Evolutionary conservation across 441 rosid genomes (phyloP).

Genomic region (Breynia disticha): DNA sequence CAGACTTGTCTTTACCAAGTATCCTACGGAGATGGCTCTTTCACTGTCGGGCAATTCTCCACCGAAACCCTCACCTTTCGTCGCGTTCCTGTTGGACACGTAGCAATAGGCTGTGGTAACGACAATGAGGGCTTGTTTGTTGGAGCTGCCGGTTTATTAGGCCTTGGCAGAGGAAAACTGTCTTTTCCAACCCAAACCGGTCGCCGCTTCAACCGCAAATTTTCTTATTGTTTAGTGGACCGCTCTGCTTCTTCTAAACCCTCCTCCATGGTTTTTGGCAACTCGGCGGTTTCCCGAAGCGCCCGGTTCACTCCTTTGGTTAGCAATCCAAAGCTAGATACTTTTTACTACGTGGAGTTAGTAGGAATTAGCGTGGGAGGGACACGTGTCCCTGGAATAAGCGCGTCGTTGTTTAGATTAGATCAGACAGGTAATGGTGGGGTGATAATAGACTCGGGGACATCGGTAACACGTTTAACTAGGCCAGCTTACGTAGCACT

Average conservation of each 20-base stretch:
- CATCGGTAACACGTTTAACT: constrained; percentile 83
- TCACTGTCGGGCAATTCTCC: constrained; percentile 69
- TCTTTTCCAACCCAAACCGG: constrained; percentile 75
- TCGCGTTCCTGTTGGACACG: constrained; percentile 38
- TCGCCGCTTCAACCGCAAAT: constrained; percentile 53
- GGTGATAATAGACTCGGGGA: constrained; percentile 84
- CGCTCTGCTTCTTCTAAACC: constrained; percentile 62
- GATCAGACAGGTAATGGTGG: constrained; percentile 70
- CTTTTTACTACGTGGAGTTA: constrained; percentile 75
- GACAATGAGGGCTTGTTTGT: constrained; percentile 77
- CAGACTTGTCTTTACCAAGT: constrained; percentile 70
- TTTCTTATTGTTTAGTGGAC: constrained; percentile 85
- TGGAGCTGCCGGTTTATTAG: constrained; percentile 80
- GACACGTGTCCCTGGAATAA: constrained; percentile 50
- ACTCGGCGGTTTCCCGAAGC: constrained; percentile 45
- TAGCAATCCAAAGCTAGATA: constrained; percentile 68
- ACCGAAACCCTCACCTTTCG: constrained; percentile 77
- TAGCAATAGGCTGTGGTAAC: constrained; percentile 82
- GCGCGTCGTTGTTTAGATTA: constrained; percentile 57
- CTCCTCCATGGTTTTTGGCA: constrained; percentile 68
- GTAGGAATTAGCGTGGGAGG: constrained; percentile 88
- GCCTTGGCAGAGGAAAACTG: constrained; percentile 73
- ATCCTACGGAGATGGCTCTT: constrained; percentile 83
- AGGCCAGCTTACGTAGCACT: constrained; percentile 63
- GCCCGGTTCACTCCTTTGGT: constrained; percentile 66